Base-by-base conservation (phyloP, 2,329 filamentous ascomycete species). In the Verticillium tricorpus region DNA sequence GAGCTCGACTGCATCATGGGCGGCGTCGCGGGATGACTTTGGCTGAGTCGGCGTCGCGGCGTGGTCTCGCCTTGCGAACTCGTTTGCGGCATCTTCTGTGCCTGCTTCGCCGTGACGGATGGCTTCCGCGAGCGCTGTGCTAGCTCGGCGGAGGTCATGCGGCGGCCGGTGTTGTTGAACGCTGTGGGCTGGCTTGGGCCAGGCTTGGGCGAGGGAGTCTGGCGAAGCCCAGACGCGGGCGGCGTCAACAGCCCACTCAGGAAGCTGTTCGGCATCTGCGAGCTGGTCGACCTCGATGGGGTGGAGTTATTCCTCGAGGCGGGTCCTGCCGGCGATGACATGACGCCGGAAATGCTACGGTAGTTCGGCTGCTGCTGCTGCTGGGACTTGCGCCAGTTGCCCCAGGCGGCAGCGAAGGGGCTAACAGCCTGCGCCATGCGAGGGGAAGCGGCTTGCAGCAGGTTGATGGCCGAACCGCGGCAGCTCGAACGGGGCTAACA, bases 381-480 rank as follows among this genome's bases (percentile, higher is more conserved):
- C 68, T 81, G 83, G 17, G 84, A 85, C 72, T 90, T 94, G 59
- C 93, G 89, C 94, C 94, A 97, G 74, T 89, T 97, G 56, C 92
- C 93, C 86, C 93, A 96, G n/a, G 93, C 94, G n/a, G 93, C 92
- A n/a, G 92, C 85, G 40, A 89, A 74, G 28, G 86, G 86, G 1
- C 85, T 92, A 28, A 97, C 89, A 4, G 89, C 90, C 72, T 96
- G 89, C 6, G 91, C 92, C 17, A 96, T 89, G 35, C 92, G 88
- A 4, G 93, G 94, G 2, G 92, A 90, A 5, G 89, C 87, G 12
- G 91, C 89, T 65, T 93, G 87, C 56, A 93, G 88, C 67, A 95
- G 81, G 60, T 82, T 85, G 64, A 89, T 82, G 32, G 85, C 80
- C 8, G 87, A 89, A 15, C 85, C 85, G 57, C 88, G n/a, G n/a